Base-by-base conservation (phyloP, 257 asterid species). In the Nicotiana paniculata region DNA sequence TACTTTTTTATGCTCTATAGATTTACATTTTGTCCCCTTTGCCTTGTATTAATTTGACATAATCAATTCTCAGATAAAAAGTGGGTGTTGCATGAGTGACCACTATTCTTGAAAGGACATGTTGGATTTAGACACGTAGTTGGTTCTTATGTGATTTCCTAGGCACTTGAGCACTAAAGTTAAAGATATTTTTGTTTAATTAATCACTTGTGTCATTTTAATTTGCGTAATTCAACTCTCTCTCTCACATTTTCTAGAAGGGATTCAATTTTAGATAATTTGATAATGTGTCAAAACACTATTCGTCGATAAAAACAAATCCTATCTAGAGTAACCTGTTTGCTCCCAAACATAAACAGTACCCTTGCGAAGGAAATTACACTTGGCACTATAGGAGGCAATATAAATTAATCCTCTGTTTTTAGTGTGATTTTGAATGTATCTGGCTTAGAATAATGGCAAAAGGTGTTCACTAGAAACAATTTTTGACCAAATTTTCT, bases 121-220 rank as follows among this genome's bases (percentile, higher is more conserved):
- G 64, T 75, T 75, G 43, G 53, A 75, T 75, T 51, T 4, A 26
- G 80, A 75, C 80, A 75, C 80, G 80, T 75, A 75, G 63, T 43
- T 51, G 46, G 80, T 74, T 61, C 80, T 26, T 4, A 61, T 75
- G 64, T 48, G 30, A 24, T 28, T 48, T 74, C 21, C 2, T 48
- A 6, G 43, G 79, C 63, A 74, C 26, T 74, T 51, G 64, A 75
- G 80, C 80, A 51, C 48, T 74, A 74, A 74, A 15, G 26, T 2
- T 70, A 7, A 74, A 17, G 62, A 74, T 74, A 74, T 74, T 74
- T 48, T 74, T 74, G 62, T 55, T 75, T 75, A 46, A 48, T 35
- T 75, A 26, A 75, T 75, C 63, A 15, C 63, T 16, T 28, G 3
- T 26, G 16, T 48, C 79, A 46, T 48, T 74, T 63, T 48, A 24